Conservation (phyloP, 73 alveolate species). For the Paramecium tetraurelia region DNA sequence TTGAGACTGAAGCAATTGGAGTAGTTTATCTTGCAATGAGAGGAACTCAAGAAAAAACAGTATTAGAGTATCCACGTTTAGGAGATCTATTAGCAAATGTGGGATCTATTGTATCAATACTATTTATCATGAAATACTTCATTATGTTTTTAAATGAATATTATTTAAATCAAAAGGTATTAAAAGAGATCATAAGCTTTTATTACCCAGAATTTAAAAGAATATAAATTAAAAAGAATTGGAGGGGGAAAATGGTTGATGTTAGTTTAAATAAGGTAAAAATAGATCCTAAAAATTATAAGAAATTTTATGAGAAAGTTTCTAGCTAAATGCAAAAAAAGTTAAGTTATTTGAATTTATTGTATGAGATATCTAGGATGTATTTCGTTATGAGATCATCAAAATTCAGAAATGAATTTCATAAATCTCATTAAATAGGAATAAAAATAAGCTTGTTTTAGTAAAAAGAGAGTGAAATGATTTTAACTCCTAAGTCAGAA, state of each 20-base stretch:
- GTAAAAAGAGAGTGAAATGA: too few relatives aligned
- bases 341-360: not conserved
- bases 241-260: not conserved
- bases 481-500: too few relatives aligned
- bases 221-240: not conserved
- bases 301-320: not conserved
- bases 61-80: not conserved
- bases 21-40: not conserved
- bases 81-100: not conserved
- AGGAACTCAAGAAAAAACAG: not conserved
- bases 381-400: not conserved
- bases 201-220: not conserved
- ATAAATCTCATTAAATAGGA: not conserved
- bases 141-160: not conserved
- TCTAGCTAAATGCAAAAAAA: not conserved
- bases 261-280: not conserved
- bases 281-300: not conserved
- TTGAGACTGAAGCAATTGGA: not conserved
- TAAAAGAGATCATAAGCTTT: not conserved
- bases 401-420: not conserved
- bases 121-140: not conserved
- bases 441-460: not conserved
- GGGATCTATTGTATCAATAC: slow-evolving; percentile 3
- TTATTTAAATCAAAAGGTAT: not conserved
- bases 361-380: not conserved